phyloP scores from a whole-genome alignment of 306 rosid genomes.

The Ammopiptanthus mongolicus region DNA sequence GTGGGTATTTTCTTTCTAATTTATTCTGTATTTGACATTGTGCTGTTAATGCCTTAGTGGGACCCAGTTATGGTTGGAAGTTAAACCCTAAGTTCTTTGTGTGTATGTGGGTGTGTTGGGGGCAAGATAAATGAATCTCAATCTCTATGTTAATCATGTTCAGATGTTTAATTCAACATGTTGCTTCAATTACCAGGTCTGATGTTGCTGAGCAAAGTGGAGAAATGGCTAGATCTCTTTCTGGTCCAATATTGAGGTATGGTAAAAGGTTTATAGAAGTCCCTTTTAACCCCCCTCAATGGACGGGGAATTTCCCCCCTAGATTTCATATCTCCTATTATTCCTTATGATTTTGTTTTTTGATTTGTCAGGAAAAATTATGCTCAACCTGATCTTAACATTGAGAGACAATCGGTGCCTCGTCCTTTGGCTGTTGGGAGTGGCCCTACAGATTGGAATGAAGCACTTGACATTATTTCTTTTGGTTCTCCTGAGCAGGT shows the following conservation, averaged over 20 bases:
- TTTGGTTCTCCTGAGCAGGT: constrained; percentile 98
- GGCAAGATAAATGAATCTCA: neutral
- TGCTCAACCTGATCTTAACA: constrained; percentile 60
- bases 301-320: neutral
- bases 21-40: neutral
- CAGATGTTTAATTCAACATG: neutral
- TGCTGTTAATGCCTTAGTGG: neutral
- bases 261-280: neutral
- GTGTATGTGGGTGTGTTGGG: neutral
- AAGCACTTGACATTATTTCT: constrained; percentile 89
- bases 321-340: neutral
- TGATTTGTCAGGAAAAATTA: constrained; percentile 50
- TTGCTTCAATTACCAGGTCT: constrained; percentile 45
- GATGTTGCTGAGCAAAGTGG: constrained; percentile 95
- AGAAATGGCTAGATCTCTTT: constrained; percentile 64
- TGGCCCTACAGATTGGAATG: constrained; percentile 97
- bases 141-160: neutral
- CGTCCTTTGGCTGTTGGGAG: constrained; percentile 46
- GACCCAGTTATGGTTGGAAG: neutral
- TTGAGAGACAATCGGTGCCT: constrained; percentile 62
- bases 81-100: neutral
- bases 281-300: neutral
- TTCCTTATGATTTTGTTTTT: constrained; percentile 6
- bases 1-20: constrained; percentile 26
- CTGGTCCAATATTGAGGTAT: constrained; percentile 72